phyloP scores from a whole-genome alignment of 169 alveolate genomes.

The Plasmodium sp. region DNA sequence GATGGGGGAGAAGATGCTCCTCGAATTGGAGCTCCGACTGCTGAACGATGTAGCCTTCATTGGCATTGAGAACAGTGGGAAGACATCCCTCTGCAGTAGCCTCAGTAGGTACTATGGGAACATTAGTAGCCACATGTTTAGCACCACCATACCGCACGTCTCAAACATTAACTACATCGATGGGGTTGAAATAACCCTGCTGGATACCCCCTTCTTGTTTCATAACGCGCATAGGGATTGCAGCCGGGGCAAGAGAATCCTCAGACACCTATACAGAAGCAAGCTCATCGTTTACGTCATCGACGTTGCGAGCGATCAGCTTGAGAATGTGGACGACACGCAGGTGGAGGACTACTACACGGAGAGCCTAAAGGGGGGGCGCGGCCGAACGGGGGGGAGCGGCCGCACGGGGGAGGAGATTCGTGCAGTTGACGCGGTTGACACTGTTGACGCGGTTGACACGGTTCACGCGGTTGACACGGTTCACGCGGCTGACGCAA shows the following conservation, averaged over 20 bases:
- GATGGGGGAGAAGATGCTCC: constrained; percentile 76
- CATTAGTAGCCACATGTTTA: constrained; percentile 83
- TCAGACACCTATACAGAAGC: constrained; percentile 82
- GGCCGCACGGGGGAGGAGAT: neutral
- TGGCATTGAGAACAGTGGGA: constrained; percentile 84
- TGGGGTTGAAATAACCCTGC: constrained; percentile 82
- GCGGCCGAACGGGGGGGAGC: too few relatives aligned
- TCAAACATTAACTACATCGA: constrained; percentile 83
- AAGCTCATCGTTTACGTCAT: constrained; percentile 82
- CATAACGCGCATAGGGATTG: constrained; percentile 69
- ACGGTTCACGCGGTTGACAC: neutral
- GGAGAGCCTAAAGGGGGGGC: neutral
- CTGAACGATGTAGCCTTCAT: constrained; percentile 85
- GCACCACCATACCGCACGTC: constrained; percentile 86
- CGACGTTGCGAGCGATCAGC: constrained; percentile 75
- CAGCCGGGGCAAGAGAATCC: constrained; percentile 51
- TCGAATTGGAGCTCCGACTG: constrained; percentile 84
- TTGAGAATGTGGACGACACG: constrained; percentile 52
- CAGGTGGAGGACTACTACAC: constrained; percentile 39
- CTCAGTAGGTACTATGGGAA: constrained; percentile 82
- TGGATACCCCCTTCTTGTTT: constrained; percentile 83
- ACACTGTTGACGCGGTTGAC: neutral
- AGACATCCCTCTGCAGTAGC: constrained; percentile 82
- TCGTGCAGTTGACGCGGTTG: neutral
- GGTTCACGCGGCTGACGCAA: neutral